Evolutionary conservation across 176 grass and related monocot genomes (phyloP).

Genomic region (Panicum miliaceum): DNA sequence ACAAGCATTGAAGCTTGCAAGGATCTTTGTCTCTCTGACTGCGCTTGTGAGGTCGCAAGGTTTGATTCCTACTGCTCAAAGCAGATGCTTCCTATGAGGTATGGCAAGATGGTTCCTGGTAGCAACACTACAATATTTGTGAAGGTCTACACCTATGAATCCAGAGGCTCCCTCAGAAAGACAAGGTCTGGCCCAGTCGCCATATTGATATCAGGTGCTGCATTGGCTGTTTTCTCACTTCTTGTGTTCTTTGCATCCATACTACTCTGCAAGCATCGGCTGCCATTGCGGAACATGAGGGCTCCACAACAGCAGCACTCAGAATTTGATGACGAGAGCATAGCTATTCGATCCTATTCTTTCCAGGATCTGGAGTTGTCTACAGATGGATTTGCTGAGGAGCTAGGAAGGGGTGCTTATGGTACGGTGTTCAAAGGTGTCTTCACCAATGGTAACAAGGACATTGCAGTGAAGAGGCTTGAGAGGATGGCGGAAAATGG

Average conservation of each 20-base stretch:
- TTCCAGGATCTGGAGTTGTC: slow-evolving; percentile 45
- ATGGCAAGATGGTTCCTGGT: slow-evolving; percentile 24
- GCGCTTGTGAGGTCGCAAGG: slow-evolving; percentile 41
- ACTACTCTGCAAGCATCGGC: neutral
- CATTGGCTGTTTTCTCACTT: slow-evolving; percentile 31
- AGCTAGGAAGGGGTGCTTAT: slow-evolving; percentile 48
- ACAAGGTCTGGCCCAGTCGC: neutral
- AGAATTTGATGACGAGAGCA: slow-evolving; percentile 24
- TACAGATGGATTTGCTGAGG: slow-evolving; percentile 39
- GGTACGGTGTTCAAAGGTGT: slow-evolving; percentile 50
- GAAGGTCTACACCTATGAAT: slow-evolving; percentile 45
- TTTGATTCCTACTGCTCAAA: slow-evolving; percentile 47
- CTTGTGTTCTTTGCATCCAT: neutral
- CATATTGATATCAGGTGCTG: slow-evolving; percentile 44
- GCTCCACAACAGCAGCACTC: slow-evolving; percentile 10
- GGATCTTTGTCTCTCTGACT: slow-evolving; percentile 26
- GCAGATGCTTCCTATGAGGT: slow-evolving; percentile 50
- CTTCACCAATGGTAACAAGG: slow-evolving; percentile 5
- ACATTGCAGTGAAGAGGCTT: slow-evolving; percentile 57
- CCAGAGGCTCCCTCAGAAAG: neutral
- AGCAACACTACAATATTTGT: slow-evolving; percentile 51
- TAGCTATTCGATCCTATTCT: slow-evolving; percentile 35
- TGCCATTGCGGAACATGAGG: slow-evolving; percentile 13
- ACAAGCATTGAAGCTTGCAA: slow-evolving; percentile 44
- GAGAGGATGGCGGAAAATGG: slow-evolving; percentile 53